Conservation (phyloP, 192 early-diverging fungal genomes). For the Coemansia sp. region DNA sequence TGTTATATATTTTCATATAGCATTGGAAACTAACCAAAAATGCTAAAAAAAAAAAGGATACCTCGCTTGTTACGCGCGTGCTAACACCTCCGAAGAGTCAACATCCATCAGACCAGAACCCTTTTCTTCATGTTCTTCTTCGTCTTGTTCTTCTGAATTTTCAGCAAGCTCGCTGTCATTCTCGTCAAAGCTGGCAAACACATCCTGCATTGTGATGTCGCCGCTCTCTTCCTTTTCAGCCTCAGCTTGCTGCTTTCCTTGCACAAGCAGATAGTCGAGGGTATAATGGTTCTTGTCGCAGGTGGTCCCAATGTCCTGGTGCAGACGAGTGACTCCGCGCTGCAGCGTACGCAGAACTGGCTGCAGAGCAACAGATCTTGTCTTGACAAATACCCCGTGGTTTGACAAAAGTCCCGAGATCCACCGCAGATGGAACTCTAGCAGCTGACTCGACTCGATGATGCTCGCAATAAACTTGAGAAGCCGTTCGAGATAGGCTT, state of each 20-base stretch:
- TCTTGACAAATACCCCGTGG: constrained; percentile 76
- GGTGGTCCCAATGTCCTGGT: constrained; percentile 52
- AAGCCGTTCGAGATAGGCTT: constrained; percentile 83
- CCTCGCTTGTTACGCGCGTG: background rate
- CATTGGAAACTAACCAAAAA: background rate
- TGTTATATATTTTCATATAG: background rate
- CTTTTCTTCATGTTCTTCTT: background rate
- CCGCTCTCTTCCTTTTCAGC: constrained; percentile 18
- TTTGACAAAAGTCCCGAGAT: constrained; percentile 68
- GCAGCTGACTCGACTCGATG: constrained; percentile 77
- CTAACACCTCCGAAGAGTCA: constrained; percentile 9
- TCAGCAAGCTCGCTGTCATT: constrained; percentile 18
- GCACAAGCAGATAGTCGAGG: constrained; percentile 39
- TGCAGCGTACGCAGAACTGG: constrained; percentile 81
- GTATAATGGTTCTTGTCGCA: constrained; percentile 54
- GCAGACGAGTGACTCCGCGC: constrained; percentile 62
- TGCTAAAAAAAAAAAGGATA: background rate
- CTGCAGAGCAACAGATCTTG: constrained; percentile 63
- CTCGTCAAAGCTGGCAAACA: constrained; percentile 32
- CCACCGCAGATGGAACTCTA: constrained; percentile 93
- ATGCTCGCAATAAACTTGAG: constrained; percentile 79
- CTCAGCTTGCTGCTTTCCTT: constrained; percentile 42
- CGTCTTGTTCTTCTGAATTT: background rate
- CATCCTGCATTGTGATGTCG: constrained; percentile 34
- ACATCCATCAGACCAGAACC: constrained; percentile 25